Evolutionary conservation across 2,329 filamentous ascomycete genomes (phyloP), one percentile per base, ranked within the genome.

Genomic region (Pyrenophora graminea): DNA sequence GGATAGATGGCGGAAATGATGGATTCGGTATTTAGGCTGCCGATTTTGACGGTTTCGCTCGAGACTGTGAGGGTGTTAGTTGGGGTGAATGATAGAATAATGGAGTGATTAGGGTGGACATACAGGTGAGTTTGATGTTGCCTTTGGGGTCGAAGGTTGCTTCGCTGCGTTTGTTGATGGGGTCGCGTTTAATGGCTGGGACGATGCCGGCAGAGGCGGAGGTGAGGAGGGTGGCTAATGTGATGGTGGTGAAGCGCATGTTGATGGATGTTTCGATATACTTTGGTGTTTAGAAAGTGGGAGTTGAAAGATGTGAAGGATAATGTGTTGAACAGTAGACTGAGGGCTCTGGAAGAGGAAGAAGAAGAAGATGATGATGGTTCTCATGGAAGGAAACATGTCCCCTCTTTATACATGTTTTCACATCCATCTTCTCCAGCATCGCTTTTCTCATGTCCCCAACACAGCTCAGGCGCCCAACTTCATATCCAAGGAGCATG

Each of bases 11-110:
- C 40, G 15, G 6, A 45, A 34, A 61, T 57, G 39, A 61, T 57
- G 36, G 44, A 44, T 23, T 61, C 53, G 46, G 53, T 46, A 17
- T 34, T 49, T 27, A 59, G 38, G 39, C 33, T 38, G 38, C 56
- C 33, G 33, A 61, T 45, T 21, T 49, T 48, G 15, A 59, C 47
- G 27, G 51, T 55, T 39, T 55, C 73, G 77, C 4, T 48, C 17
- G 50, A 56, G 46, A 61, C 56, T 55, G 72, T 72, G 31, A 1
- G 23, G 2, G n/a, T 3, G 27, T 45, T 45, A 34, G 39, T 36
- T 21, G 19, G 17, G 15, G 23, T 18, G 30, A 17, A 17, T 4
- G 18, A 17, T 9, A 13, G 13, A 10, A 9, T 12, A 8, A 15
- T 37, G 31, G 19, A 9, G 15, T 12, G 23, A 15, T 12, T 12